Evolutionary conservation across 768 basidiomycete species (phyloP).

Genomic region (Stropharia rugosoannulata): DNA sequence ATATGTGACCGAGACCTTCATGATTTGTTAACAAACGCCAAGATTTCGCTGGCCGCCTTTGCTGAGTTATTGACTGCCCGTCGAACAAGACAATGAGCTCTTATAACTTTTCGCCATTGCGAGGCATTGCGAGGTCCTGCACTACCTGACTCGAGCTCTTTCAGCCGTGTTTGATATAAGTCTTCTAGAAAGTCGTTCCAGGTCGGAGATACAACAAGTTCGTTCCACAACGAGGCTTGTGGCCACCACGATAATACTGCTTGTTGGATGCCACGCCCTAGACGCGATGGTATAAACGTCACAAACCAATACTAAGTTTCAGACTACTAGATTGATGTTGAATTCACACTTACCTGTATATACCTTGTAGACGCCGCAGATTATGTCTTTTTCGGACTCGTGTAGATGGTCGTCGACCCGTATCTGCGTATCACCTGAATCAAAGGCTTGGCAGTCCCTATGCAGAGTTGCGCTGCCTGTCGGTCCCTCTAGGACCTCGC

Average conservation of each 20-base stretch:
- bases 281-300: no score
- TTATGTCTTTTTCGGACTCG: not conserved
- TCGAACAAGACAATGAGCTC: not conserved
- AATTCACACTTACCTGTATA: not conserved
- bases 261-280: not conserved
- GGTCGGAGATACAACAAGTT: not conserved
- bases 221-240: not conserved
- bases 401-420: not conserved
- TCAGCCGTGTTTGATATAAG: not conserved
- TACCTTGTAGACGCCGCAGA: not conserved
- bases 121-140: not conserved
- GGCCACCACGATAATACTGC: constrained; percentile 2
- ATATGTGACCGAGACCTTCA: no score
- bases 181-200: not conserved
- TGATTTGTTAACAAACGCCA: no score
- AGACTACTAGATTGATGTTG: no score
- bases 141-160: not conserved
- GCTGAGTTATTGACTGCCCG: not conserved
- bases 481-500: not conserved
- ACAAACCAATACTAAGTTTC: no score
- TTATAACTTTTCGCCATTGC: not conserved
- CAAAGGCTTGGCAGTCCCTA: not conserved
- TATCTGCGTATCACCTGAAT: not conserved
- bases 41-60: not conserved
- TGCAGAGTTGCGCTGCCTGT: not conserved